These are phyloP conservation scores for Myriosclerotinia scirpicola DNA, from an alignment of 2,329 filamentous ascomycete genomes.

Conservation along the genomic window DNA sequence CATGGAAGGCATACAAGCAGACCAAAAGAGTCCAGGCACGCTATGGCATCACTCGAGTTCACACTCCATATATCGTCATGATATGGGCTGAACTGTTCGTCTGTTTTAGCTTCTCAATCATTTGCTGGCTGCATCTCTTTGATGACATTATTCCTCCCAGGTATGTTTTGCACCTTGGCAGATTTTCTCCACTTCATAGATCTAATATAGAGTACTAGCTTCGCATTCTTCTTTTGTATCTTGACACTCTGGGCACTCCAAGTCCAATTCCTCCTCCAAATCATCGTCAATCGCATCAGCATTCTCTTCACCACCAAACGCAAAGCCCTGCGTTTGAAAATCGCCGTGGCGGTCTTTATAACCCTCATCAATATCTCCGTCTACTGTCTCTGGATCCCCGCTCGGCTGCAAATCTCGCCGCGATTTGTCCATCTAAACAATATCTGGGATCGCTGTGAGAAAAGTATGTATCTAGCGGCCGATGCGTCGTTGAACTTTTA, in stretches of 20 bases:
- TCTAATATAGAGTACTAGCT: neutral
- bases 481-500: conserved; percentile 54
- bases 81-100: conserved; percentile 47
- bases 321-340: conserved; percentile 46
- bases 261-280: conserved; percentile 55
- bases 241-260: conserved; percentile 10
- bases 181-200: neutral
- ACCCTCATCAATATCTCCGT: conserved; percentile 54
- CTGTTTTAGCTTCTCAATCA: conserved; percentile 44
- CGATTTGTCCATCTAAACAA: conserved; percentile 49
- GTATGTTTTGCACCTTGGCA: neutral
- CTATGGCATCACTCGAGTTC: conserved; percentile 36
- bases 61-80: conserved; percentile 38
- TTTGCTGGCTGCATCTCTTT: conserved; percentile 28
- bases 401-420: conserved; percentile 46
- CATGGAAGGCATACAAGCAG: conserved; percentile 42
- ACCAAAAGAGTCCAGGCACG: conserved; percentile 40
- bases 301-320: conserved; percentile 48
- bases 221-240: conserved; percentile 27
- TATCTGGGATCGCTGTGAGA: conserved; percentile 54
- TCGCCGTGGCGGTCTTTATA: conserved; percentile 42
- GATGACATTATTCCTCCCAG: neutral
- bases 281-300: conserved; percentile 55
- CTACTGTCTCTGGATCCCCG: conserved; percentile 55
- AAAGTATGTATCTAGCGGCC: conserved; percentile 52